Evolutionary conservation across 129 eudicot species (phyloP).

Genomic region (Artemisia tridentata): DNA sequence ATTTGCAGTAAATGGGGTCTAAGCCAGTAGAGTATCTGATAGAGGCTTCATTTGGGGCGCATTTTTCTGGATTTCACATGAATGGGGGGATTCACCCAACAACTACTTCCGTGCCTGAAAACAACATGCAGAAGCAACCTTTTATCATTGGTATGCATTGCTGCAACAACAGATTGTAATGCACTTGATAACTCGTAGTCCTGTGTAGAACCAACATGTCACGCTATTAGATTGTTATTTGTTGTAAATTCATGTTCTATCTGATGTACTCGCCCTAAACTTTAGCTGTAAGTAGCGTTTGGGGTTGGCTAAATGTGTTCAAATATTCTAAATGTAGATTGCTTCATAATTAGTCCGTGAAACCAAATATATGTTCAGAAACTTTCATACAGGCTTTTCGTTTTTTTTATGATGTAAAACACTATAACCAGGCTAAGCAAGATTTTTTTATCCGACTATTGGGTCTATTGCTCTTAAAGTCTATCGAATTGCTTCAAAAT

Average conservation of each 20-base stretch:
- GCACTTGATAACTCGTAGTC: background rate
- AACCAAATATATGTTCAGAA: background rate
- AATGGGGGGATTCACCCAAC: conserved; percentile 54
- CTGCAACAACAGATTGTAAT: conserved; percentile 18
- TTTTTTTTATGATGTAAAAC: background rate
- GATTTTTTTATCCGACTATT: background rate
- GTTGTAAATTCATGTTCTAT: background rate
- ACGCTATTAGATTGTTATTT: conserved; percentile 8
- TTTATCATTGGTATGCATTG: conserved; percentile 79
- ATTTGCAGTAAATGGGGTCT: conserved; percentile 59
- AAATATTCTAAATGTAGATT: background rate
- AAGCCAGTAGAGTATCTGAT: conserved; percentile 74
- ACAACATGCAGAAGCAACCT: conserved; percentile 75
- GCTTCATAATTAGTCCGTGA: background rate
- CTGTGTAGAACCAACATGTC: background rate
- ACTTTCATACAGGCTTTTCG: background rate
- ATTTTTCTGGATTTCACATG: conserved; percentile 95
- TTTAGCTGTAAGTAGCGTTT: background rate
- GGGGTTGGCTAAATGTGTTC: background rate
- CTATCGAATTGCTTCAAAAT: too few relatives aligned
- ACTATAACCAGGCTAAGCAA: background rate
- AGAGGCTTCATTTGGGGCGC: conserved; percentile 87
- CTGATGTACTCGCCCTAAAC: background rate
- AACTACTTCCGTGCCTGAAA: conserved; percentile 56
- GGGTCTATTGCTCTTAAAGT: conserved; percentile 1